Evolutionary conservation across 2,329 filamentous ascomycete genomes (phyloP).

Genomic region (Hymenotorrendiella dingleyae): DNA sequence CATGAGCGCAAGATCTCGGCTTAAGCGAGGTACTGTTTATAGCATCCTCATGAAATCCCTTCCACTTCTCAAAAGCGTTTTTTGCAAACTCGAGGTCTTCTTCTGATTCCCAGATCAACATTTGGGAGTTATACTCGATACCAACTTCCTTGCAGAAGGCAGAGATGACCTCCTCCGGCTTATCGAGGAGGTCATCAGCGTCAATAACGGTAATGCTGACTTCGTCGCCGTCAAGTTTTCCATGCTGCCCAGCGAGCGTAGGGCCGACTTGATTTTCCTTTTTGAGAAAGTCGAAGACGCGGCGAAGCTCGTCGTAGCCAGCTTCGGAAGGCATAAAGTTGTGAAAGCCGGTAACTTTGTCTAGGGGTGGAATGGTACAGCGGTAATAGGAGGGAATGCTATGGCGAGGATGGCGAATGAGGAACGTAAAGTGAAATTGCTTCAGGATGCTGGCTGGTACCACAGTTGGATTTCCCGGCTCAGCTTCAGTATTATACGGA

Average conservation of each 20-base stretch:
- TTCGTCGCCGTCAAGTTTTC: conserved; percentile 27
- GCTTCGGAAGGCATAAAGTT: conserved; percentile 84
- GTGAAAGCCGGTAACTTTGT: conserved; percentile 75
- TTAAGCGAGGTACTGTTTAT: conserved; percentile 74
- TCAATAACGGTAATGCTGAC: conserved; percentile 80
- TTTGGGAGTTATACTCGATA: conserved; percentile 66
- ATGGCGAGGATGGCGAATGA: conserved; percentile 91
- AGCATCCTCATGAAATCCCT: conserved; percentile 92
- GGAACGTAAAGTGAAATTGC: conserved; percentile 88
- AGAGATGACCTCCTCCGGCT: conserved; percentile 68
- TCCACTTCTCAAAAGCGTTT: conserved; percentile 90
- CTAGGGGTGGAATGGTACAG: conserved; percentile 84
- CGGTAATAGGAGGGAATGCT: conserved; percentile 92
- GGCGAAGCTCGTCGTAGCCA: conserved; percentile 82
- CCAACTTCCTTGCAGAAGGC: conserved; percentile 79
- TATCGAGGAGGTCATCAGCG: conserved; percentile 87
- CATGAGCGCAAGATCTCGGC: conserved; percentile 58
- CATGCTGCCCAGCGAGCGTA: conserved; percentile 44
- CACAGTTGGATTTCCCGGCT: conserved; percentile 77
- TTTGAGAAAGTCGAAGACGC: conserved; percentile 79
- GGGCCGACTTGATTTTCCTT: conserved; percentile 65
- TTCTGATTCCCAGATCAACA: conserved; percentile 80
- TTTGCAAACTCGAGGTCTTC: conserved; percentile 64
- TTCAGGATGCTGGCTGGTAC: conserved; percentile 68
- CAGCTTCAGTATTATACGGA: conserved; percentile 51